Conservation (phyloP, 2,329 filamentous ascomycete genomes). For the Aspergillus niger region DNA sequence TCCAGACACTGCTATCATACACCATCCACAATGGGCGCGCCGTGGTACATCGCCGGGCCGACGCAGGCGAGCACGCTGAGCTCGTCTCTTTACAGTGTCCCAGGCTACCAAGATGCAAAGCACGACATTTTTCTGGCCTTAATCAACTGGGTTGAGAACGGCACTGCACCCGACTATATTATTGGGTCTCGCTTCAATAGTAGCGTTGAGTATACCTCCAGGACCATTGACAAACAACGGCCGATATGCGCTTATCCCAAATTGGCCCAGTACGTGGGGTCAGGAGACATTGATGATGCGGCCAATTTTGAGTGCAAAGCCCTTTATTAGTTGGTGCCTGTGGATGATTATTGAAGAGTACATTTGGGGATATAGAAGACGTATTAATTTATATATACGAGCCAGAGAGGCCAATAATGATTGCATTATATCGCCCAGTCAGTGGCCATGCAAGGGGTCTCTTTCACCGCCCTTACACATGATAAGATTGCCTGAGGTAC, state of each 20-base stretch:
- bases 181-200: background rate
- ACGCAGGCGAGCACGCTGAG: background rate
- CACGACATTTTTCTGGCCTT: background rate
- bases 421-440: too few relatives aligned
- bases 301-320: background rate
- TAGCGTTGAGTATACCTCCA: background rate
- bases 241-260: background rate
- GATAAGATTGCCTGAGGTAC: too few relatives aligned
- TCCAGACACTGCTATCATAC: background rate
- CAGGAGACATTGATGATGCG: background rate
- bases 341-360: background rate
- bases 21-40: background rate
- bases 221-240: background rate
- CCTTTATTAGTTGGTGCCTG: background rate
- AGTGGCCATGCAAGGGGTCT: too few relatives aligned
- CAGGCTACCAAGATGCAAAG: background rate
- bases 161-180: background rate
- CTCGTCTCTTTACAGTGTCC: background rate
- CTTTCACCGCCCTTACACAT: too few relatives aligned
- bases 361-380: too few relatives aligned
- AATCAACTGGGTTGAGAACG: background rate
- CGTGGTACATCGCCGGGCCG: constrained; percentile 6
- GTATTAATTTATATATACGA: too few relatives aligned
- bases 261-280: background rate
- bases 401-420: too few relatives aligned